A percentile compares a stretch with the other conserved stretches of the same genome.
These are phyloP conservation scores for Athelia psychrophila DNA, from an alignment of 1,284 basidiomycete genomes.

Conservation along the genomic window DNA sequence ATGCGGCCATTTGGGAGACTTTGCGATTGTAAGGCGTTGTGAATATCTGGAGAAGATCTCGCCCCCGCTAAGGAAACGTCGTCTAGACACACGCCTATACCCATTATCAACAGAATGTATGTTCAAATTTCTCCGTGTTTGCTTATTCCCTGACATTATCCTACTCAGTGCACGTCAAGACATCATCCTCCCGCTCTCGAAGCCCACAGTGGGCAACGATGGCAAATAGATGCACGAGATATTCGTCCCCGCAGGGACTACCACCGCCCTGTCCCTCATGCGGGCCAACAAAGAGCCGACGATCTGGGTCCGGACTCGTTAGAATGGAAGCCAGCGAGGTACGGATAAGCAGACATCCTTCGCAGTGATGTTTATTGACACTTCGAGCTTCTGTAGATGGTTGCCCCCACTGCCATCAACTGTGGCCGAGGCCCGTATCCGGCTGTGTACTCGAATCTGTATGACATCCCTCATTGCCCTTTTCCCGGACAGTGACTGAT, in stretches of 20 bases:
- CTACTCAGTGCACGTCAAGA: neutral
- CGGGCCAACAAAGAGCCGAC: neutral
- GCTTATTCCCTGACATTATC: neutral
- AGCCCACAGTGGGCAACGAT: neutral
- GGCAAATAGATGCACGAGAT: neutral
- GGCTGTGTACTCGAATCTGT: conserved; percentile 1
- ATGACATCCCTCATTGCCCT: neutral
- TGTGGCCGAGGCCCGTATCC: conserved; percentile 1
- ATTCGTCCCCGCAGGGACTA: neutral
- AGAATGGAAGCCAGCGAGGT: conserved; percentile 5
- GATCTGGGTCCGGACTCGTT: conserved; percentile 2
- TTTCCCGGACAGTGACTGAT: neutral
- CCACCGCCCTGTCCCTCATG: neutral
- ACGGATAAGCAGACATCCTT: too few species aligned
- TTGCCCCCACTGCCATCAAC: neutral
- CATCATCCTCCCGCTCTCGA: neutral
- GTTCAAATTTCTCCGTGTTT: neutral
- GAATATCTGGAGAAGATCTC: neutral
- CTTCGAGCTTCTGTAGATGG: too few species aligned
- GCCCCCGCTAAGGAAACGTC: neutral
- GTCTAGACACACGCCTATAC: neutral
- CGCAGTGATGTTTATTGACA: too few species aligned
- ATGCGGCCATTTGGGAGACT: conserved; percentile 37
- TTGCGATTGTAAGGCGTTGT: conserved; percentile 25
- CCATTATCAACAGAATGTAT: neutral